phyloP scores from a whole-genome alignment of 225 moss, liverwort and hornwort species.

The Pseudisothecium myosuroides region DNA sequence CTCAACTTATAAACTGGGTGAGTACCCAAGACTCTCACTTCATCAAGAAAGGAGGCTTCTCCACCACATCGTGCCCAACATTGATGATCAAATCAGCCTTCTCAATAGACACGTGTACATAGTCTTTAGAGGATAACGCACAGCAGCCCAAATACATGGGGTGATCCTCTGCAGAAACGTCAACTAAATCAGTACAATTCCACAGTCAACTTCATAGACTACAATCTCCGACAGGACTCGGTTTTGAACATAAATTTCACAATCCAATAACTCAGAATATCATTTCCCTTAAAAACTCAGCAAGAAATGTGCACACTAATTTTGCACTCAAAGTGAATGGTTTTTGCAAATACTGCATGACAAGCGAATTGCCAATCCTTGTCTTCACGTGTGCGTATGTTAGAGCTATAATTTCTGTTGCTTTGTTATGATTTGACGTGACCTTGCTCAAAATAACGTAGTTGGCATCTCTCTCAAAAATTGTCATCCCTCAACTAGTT shows the following conservation, averaged over 20 bases:
- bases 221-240: neutral
- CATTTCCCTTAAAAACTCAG: neutral
- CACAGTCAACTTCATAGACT: neutral
- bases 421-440: neutral
- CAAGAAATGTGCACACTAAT: neutral
- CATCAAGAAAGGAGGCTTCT: constrained; percentile 97
- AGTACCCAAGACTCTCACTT: constrained; percentile 31
- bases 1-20: neutral
- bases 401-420: neutral
- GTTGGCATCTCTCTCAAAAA: neutral
- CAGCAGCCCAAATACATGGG: constrained; percentile 87
- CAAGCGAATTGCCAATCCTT: neutral
- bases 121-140: constrained; percentile 84
- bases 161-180: constrained; percentile 59
- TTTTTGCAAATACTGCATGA: neutral
- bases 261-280: neutral
- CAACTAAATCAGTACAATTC: neutral
- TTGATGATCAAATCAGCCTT: constrained; percentile 95
- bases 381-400: neutral
- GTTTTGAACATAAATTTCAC: neutral
- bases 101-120: constrained; percentile 76
- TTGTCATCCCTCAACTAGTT: neutral
- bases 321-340: neutral
- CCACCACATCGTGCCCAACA: constrained; percentile 91
- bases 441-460: neutral